Evolutionary conservation across 148 eudicot genomes (phyloP), one percentile per base, ranked within the genome.

Genomic region (Amaranthus cruentus): DNA sequence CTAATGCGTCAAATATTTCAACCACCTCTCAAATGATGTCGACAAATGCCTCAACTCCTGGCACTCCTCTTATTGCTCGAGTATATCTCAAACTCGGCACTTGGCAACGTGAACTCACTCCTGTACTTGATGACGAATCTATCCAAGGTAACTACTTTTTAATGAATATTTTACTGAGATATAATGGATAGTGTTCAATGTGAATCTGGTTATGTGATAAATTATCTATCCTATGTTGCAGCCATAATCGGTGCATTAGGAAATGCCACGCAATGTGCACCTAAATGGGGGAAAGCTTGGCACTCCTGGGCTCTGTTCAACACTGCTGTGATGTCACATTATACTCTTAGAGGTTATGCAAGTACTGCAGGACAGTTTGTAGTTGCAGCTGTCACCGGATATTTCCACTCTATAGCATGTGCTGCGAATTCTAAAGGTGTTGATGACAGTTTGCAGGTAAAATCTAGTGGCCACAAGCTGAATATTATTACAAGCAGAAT

Each of bases 291-390:
- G 79, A 92, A 87, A 84, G 94, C 96, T 71, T 96, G 99, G 99
- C 99, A 96, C 72, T 85, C 82, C 6, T 96, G 97, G 99, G 99
- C 99, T 74, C 89, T 96, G 66, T 96, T 96, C 68, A 96, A 96
- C 73, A 96, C 97, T 42, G 97, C 97, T 44, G 99, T 89, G 73
- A 96, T 96, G 99, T 92, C 97, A 14, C 91, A 90, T 84, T 90
- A 96, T 81, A 90, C 93, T 66, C 55, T 85, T 55, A 90, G 89
- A 85, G 90, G 96, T 63, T 80, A 69, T 43, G 85, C 89, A 43
- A 74, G 68, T 72, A 78, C 80, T 67, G 88, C 88, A 52, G 86
- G 82, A 66, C 92, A 87, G 81, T 92, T 76, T 83, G 99, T 96
- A 74, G 99, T 90, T 71, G 89, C 96, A 51, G 99, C 99, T 38